Evolutionary conservation across 495 filamentous ascomycete genomes (phyloP), one percentile per base, ranked within the genome.

Genomic region (Penicillium nucicola): DNA sequence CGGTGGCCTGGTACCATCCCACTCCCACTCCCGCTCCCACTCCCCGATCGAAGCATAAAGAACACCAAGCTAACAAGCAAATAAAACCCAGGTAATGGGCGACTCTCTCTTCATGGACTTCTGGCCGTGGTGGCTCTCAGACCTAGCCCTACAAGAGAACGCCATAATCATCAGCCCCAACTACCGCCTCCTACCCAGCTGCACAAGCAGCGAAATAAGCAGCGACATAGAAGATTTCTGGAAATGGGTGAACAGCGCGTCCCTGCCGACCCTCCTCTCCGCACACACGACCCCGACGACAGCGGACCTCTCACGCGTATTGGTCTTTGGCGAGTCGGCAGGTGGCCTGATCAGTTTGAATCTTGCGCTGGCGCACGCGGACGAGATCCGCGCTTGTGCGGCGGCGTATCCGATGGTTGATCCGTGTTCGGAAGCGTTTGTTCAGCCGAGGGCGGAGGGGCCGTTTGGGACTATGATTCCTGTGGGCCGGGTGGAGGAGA

Each of bases 161-260:
- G 77, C 77, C 14, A 64, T 78, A 7, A 70, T 76, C 19, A 53
- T 77, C 10, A 55, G 67, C 2, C 60, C 69, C 9, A 73, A 81
- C 62, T 79, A 83, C 67, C 77, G 77, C 10, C 69, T 83, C 17
- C 31, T 78, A 8, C 78, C 79, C 23, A 76, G 81, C 45, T 56
- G 70, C 22, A 77, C 55, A 14, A 74, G 75, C 30, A 31, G 61
- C 14, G 70, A 79, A n/a, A 68, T 78, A 50, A 62, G 77, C 42
- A 57, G 68, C 14, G 80, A 83, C 52, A 35, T 81, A 4, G 55
- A 64, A 18, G 70, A 76, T 49, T 78, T 80, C 59, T 80, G 76
- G 77, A 48, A 57, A 4, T 81, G 79, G 78, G 36, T 78, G 12
- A 65, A 60, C 31, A 66, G 65, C 0, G 17, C 57, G 0, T 40